Conservation (phyloP, 2,329 filamentous ascomycete genomes). For the Botrytis medusae region DNA sequence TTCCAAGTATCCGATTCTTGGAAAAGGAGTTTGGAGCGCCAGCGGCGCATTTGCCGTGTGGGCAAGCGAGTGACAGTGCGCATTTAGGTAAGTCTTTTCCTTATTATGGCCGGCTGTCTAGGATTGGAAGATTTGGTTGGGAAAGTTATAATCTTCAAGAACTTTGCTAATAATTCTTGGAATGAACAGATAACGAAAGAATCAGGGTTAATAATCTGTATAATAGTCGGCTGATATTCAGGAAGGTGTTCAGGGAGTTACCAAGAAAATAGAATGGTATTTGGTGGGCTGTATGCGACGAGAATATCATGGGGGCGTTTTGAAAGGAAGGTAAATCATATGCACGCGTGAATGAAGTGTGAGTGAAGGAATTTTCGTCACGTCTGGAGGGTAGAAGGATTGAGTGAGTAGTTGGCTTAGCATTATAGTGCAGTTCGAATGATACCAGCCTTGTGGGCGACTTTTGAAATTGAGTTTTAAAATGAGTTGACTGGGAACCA, state of each 20-base stretch:
- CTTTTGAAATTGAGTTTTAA: background rate
- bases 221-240: constrained; percentile 90
- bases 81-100: constrained; percentile 56
- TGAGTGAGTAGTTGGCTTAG: background rate
- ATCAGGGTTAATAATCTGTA: constrained; percentile 82
- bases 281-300: background rate
- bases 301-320: background rate
- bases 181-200: constrained; percentile 73
- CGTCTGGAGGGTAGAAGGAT: background rate
- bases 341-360: background rate
- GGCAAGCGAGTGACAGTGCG: constrained; percentile 89
- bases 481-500: background rate
- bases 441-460: background rate
- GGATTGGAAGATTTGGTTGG: background rate
- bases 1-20: constrained; percentile 88
- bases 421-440: background rate
- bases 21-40: constrained; percentile 93
- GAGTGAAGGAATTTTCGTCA: background rate
- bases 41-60: constrained; percentile 89
- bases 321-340: background rate
- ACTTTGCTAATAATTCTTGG: background rate
- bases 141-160: background rate
- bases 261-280: constrained; percentile 35
- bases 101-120: background rate
- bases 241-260: constrained; percentile 65